These are phyloP conservation scores for Climacium dendroides DNA, from an alignment of 225 moss, liverwort and hornwort species.

Conservation along the genomic window DNA sequence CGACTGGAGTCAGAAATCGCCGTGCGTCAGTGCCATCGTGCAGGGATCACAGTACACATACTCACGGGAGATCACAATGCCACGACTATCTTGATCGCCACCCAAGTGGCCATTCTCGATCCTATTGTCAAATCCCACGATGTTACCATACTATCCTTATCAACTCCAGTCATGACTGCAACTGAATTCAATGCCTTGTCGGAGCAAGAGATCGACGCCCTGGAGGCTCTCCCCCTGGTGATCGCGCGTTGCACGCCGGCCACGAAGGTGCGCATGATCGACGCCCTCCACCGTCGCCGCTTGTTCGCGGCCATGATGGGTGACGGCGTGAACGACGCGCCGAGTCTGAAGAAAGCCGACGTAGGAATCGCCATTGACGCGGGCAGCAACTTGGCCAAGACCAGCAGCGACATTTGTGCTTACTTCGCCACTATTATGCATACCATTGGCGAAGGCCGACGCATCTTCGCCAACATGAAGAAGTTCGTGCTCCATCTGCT, in stretches of 20 bases:
- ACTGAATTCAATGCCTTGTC: not conserved
- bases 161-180: not conserved
- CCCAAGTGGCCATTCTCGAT: constrained; percentile 3
- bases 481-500: constrained; percentile 4
- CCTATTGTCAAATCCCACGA: not conserved
- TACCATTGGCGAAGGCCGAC: constrained; percentile 9
- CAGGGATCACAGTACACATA: constrained; percentile 11
- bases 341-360: constrained; percentile 26
- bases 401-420: constrained; percentile 16
- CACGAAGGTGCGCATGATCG: constrained; percentile 10
- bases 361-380: constrained; percentile 32
- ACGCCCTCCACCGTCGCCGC: not conserved
- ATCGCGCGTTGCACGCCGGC: not conserved
- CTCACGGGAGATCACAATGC: constrained; percentile 13
- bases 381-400: constrained; percentile 22
- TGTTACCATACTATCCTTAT: not conserved
- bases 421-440: constrained; percentile 26
- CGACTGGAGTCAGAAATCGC: not conserved
- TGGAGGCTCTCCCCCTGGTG: not conserved
- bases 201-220: not conserved
- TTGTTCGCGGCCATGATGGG: constrained; percentile 24
- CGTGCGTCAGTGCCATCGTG: not conserved
- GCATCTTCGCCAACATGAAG: constrained; percentile 11
- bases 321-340: constrained; percentile 27
- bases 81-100: not conserved